Evolutionary conservation across 2,329 filamentous ascomycete species (phyloP).

Genomic region (Aspergillus sp.): DNA sequence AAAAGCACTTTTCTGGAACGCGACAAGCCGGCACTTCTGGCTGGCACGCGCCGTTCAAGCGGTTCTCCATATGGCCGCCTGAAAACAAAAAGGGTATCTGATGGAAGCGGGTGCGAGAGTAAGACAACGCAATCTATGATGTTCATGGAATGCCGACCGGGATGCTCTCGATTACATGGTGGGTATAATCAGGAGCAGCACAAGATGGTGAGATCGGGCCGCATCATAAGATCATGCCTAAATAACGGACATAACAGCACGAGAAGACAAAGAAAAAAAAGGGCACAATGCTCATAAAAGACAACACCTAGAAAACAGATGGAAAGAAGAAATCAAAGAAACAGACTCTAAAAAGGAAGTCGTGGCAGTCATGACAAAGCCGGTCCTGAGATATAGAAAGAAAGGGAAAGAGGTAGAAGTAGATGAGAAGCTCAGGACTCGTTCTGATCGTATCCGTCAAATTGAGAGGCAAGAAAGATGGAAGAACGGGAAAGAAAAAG

Average conservation of each 20-base stretch:
- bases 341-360: constrained; percentile 36
- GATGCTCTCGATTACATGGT: constrained; percentile 28
- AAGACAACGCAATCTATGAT: constrained; percentile 55
- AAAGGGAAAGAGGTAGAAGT: neutral
- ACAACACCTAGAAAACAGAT: constrained; percentile 25
- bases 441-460: constrained; percentile 42
- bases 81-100: constrained; percentile 50
- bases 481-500: constrained; percentile 25
- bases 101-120: constrained; percentile 44
- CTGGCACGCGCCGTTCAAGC: constrained; percentile 42
- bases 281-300: constrained; percentile 11
- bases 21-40: constrained; percentile 37
- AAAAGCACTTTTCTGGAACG: constrained; percentile 39
- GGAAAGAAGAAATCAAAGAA: constrained; percentile 19
- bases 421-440: constrained; percentile 31
- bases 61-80: constrained; percentile 39
- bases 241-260: constrained; percentile 26
- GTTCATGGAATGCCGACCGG: constrained; percentile 45
- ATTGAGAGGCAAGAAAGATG: constrained; percentile 27
- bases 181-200: constrained; percentile 27
- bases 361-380: constrained; percentile 49
- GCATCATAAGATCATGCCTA: constrained; percentile 42
- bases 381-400: constrained; percentile 34
- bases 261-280: constrained; percentile 22
- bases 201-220: constrained; percentile 31